Conservation (phyloP, 208 protist genomes). For the Wallacemonas sp. region DNA sequence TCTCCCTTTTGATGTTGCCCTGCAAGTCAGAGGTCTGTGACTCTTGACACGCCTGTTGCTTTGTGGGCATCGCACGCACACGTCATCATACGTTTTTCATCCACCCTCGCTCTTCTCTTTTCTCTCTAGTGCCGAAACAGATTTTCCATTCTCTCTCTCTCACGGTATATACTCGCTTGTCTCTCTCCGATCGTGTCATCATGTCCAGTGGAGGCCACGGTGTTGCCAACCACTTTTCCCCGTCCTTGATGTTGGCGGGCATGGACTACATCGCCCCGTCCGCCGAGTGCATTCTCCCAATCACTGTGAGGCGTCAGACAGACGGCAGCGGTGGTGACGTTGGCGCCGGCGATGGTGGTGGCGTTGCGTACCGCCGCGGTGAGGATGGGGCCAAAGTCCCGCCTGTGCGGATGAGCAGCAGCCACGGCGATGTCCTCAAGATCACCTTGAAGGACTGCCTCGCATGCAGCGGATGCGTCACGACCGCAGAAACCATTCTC, state of each 20-base stretch:
- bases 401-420: background rate
- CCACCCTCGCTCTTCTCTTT: too few species aligned
- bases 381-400: background rate
- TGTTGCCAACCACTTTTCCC: conserved; percentile 34
- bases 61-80: too few species aligned
- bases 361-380: conserved; percentile 7
- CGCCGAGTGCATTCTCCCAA: conserved; percentile 59
- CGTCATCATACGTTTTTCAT: too few species aligned
- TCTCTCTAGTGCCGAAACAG: too few species aligned
- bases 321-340: background rate
- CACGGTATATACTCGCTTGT: too few species aligned
- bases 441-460: conserved; percentile 89
- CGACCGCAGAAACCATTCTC: conserved; percentile 97
- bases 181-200: too few species aligned
- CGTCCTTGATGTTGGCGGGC: conserved; percentile 74
- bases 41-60: too few species aligned
- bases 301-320: conserved; percentile 8
- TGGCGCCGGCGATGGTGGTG: background rate
- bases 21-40: too few species aligned
- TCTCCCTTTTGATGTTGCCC: too few species aligned
- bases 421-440: conserved; percentile 51
- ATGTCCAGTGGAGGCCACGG: too few species aligned
- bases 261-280: conserved; percentile 90
- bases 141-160: too few species aligned
- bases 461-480: conserved; percentile 96